Evolutionary conservation across 1,139 yeast genomes (phyloP), one percentile per base, ranked within the genome.

Genomic region (Blastobotrys petasosporus): DNA sequence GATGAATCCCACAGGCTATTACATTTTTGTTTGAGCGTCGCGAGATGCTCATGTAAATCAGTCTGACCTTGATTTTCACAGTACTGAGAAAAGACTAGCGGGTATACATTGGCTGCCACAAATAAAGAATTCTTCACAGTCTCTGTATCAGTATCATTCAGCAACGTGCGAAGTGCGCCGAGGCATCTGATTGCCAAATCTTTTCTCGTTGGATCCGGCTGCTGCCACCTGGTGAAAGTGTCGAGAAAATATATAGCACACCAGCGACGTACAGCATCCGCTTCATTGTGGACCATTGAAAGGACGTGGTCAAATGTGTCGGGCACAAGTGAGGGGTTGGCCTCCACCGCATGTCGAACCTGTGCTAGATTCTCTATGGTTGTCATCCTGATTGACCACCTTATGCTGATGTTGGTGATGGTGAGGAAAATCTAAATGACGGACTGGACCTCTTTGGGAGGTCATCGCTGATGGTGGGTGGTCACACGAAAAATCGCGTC

Each of bases 231-330:
- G 10, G 68, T 55, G 44, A 70, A 64, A 9, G 69, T 70, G 43
- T 67, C 70, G 16, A 62, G 59, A n/a, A 70, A 55, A 50, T 69
- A 69, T 15, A 53, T 56, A 2, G 69, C 59, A 41, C 68, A 62
- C 74, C 74, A 70, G 30, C 58, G 58, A 11, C 70, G 57, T 13
- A 69, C 55, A 15, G 52, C 54, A 58, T 38, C 35, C 3, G 25
- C 30, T n/a, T 43, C 42, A 9, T 39, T 40, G 32, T 40, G 34
- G 12, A 10, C 25, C 25, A 20, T 20, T 20, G 25, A 20, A 20
- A 20, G 25, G 7, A 20, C 25, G 7, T 20, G 25, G 25, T 20
- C 25, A 20, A 20, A 20, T 20, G 25, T 20, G 25, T 20, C 25
- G 25, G 25, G 25, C 25, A 20, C 25, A 4, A 20, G 25, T 20